Evolutionary conservation across 768 basidiomycete genomes (phyloP).

Genomic region (Boletus speciosus): DNA sequence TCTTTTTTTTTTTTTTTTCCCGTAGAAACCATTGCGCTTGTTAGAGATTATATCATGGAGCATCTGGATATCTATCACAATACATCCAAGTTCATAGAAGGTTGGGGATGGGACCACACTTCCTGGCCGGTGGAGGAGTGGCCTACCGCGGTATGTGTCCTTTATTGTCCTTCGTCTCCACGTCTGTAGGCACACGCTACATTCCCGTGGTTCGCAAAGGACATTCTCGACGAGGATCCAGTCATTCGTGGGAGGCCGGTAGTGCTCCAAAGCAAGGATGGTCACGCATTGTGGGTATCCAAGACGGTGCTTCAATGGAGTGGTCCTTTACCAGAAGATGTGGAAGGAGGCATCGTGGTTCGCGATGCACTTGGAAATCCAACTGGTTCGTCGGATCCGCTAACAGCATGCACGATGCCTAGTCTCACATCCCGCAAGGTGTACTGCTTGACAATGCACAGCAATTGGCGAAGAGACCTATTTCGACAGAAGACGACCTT

Average conservation of each 20-base stretch:
- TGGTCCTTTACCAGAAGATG: conserved; percentile 57
- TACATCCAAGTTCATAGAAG: conserved; percentile 61
- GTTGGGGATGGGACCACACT: conserved; percentile 93
- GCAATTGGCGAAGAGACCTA: conserved; percentile 60
- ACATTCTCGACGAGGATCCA: conserved; percentile 68
- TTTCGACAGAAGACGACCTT: conserved; percentile 61
- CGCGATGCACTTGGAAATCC: conserved; percentile 64
- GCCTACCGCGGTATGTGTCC: conserved; percentile 62
- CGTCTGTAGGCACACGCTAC: background rate
- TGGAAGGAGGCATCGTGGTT: conserved; percentile 81
- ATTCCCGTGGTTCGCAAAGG: conserved; percentile 38
- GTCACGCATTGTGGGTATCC: conserved; percentile 88
- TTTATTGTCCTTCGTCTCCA: background rate
- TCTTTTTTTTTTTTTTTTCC: background rate
- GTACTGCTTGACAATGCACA: conserved; percentile 87
- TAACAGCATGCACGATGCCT: conserved; percentile 1
- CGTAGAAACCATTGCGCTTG: conserved; percentile 59
- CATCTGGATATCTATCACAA: conserved; percentile 57
- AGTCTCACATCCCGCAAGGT: conserved; percentile 38
- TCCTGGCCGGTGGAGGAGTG: conserved; percentile 57
- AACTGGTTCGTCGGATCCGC: conserved; percentile 49
- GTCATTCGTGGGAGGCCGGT: conserved; percentile 67
- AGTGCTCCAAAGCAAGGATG: conserved; percentile 80
- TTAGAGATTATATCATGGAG: conserved; percentile 57
- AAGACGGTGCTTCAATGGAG: conserved; percentile 53